A percentile compares a stretch with the other conserved stretches of the same genome.
Evolutionary conservation across 768 basidiomycete genomes (phyloP).

Genomic region (Leccinum uliginosum): DNA sequence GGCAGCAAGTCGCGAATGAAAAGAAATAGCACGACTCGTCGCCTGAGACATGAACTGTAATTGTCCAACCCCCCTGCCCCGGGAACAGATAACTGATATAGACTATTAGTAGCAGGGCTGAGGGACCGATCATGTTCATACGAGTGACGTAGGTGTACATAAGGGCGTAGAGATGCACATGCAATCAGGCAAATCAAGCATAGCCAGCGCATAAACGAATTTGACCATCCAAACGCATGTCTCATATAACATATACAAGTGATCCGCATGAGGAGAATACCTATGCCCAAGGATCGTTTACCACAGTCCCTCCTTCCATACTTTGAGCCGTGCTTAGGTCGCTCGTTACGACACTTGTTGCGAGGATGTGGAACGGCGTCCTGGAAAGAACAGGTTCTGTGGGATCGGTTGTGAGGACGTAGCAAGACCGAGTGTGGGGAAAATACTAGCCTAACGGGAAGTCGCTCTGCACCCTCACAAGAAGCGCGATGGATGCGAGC

Average conservation of each 20-base stretch:
- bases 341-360: constrained; percentile 74
- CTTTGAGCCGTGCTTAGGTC: constrained; percentile 66
- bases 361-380: constrained; percentile 61
- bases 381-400: constrained; percentile 32
- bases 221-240: constrained; percentile 12
- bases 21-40: not conserved
- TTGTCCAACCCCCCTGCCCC: not conserved
- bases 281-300: constrained; percentile 16
- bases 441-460: constrained; percentile 46
- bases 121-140: not conserved
- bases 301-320: constrained; percentile 47
- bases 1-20: not conserved
- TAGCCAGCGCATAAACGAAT: not conserved
- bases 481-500: constrained; percentile 74
- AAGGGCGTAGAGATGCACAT: not conserved
- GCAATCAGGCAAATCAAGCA: not conserved
- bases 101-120: not conserved
- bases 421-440: not conserved
- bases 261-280: constrained; percentile 7
- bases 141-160: not conserved
- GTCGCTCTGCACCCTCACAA: constrained; percentile 54
- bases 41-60: not conserved
- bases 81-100: not conserved
- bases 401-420: constrained; percentile 7
- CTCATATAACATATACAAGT: constrained; percentile 8